These are phyloP conservation scores for Prunus davidiana DNA, from an alignment of 306 rosid species.

Conservation along the genomic window DNA sequence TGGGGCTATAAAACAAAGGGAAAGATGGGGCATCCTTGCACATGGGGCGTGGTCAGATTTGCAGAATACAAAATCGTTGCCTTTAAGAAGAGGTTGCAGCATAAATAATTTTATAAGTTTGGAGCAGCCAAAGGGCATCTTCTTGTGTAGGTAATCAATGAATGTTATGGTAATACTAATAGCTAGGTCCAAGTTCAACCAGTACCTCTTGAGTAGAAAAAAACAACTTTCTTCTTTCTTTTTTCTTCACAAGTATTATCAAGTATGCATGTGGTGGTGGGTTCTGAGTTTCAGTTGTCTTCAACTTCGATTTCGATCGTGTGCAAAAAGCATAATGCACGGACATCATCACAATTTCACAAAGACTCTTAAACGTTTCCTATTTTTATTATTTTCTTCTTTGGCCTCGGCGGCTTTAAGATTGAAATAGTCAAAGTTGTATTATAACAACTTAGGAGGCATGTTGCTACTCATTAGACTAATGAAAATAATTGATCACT, in stretches of 20 bases:
- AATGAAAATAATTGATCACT: too few relatives aligned
- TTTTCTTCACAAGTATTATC: slow-evolving; percentile 1
- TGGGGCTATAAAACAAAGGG: slow-evolving; percentile 21
- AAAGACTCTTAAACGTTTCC: neutral
- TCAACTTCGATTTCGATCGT: neutral
- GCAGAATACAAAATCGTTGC: slow-evolving; percentile 42
- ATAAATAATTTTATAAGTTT: neutral
- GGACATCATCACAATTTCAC: neutral
- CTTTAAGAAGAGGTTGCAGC: slow-evolving; percentile 13
- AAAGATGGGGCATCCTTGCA: slow-evolving; percentile 56
- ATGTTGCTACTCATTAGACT: too few relatives aligned
- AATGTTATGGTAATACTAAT: too few relatives aligned
- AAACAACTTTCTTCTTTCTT: neutral
- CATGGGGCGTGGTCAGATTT: slow-evolving; percentile 75
- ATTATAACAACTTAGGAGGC: too few relatives aligned
- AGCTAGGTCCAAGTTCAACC: slow-evolving; percentile 8
- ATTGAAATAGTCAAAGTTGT: too few relatives aligned
- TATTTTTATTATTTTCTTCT: too few relatives aligned
- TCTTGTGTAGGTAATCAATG: neutral
- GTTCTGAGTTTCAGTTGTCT: slow-evolving; percentile 3
- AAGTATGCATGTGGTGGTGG: slow-evolving; percentile 8
- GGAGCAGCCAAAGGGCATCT: neutral
- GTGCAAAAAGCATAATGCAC: too few relatives aligned
- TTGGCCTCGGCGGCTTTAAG: neutral
- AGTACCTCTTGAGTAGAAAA: slow-evolving; percentile 5